phyloP scores from a whole-genome alignment of 768 basidiomycete genomes.

The Xerocomus spinulosus region DNA sequence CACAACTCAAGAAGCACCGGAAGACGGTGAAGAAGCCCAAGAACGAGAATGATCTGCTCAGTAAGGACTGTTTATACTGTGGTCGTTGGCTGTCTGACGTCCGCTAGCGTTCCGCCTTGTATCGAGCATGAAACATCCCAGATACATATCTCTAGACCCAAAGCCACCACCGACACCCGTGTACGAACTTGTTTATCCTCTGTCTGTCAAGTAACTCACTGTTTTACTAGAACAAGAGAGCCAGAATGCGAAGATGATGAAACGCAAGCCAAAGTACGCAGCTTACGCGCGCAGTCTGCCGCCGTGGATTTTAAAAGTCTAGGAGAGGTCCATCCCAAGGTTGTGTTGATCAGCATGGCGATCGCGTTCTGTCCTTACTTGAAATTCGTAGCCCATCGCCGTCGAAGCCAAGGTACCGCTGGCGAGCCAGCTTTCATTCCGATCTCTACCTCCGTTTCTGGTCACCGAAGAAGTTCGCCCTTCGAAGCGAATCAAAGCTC shows the following conservation, averaged over 20 bases:
- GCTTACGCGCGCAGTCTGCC: slow-evolving; percentile 34
- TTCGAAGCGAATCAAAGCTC: neutral
- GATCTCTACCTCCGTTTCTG: slow-evolving; percentile 16
- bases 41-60: neutral
- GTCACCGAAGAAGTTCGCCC: slow-evolving; percentile 20
- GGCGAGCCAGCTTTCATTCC: neutral
- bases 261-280: slow-evolving; percentile 40
- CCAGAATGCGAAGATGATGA: slow-evolving; percentile 49
- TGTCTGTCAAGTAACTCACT: neutral
- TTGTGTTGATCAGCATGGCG: neutral
- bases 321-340: slow-evolving; percentile 17
- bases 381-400: slow-evolving; percentile 7
- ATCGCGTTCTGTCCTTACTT: neutral
- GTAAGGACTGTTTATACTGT: neutral
- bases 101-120: slow-evolving; percentile 46
- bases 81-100: neutral
- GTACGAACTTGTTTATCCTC: slow-evolving; percentile 27
- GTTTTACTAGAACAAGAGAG: slow-evolving; percentile 37
- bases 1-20: slow-evolving; percentile 1
- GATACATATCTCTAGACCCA: slow-evolving; percentile 40
- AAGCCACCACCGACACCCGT: slow-evolving; percentile 34
- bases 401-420: slow-evolving; percentile 12
- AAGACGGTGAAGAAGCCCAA: slow-evolving; percentile 2
- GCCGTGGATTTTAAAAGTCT: slow-evolving; percentile 36
- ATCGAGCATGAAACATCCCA: slow-evolving; percentile 32